phyloP scores from a whole-genome alignment of 768 basidiomycete genomes.

The Cyclocybe cylindracea region DNA sequence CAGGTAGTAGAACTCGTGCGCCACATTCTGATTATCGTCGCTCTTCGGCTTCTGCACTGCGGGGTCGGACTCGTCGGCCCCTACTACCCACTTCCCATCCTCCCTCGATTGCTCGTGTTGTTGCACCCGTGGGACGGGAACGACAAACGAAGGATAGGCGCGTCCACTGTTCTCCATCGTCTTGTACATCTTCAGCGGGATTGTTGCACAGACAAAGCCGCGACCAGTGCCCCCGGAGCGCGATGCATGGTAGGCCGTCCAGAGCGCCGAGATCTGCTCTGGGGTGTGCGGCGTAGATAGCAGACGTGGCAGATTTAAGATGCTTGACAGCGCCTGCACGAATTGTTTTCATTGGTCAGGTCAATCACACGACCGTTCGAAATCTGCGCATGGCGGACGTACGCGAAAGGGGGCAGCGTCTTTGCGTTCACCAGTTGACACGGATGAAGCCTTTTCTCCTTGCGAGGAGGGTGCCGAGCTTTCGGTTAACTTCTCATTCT shows the following conservation, averaged over 20 bases:
- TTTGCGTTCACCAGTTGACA: conserved; percentile 16
- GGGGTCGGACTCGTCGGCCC: conserved; percentile 16
- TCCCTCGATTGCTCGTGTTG: neutral
- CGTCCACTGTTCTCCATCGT: conserved; percentile 65
- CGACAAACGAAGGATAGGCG: conserved; percentile 76
- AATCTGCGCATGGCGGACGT: neutral
- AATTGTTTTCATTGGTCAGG: neutral
- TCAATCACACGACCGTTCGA: neutral
- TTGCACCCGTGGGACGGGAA: conserved; percentile 70
- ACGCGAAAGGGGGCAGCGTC: conserved; percentile 23
- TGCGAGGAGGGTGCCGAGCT: neutral
- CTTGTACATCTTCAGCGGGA: conserved; percentile 72
- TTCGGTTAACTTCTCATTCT: conserved; percentile 3
- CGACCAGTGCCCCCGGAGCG: conserved; percentile 80
- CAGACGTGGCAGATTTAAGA: conserved; percentile 77
- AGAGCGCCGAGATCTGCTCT: conserved; percentile 77
- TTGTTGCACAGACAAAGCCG: conserved; percentile 81
- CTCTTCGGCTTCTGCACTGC: conserved; percentile 26
- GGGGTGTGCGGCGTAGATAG: conserved; percentile 67
- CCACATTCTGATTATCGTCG: conserved; percentile 25
- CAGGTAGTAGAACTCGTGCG: conserved; percentile 82
- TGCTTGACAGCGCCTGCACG: conserved; percentile 72
- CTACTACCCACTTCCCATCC: no score
- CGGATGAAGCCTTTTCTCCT: neutral
- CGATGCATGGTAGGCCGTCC: conserved; percentile 87